phyloP scores from a whole-genome alignment of 2,329 filamentous ascomycete species.

The Pseudogymnoascus sp. region DNA sequence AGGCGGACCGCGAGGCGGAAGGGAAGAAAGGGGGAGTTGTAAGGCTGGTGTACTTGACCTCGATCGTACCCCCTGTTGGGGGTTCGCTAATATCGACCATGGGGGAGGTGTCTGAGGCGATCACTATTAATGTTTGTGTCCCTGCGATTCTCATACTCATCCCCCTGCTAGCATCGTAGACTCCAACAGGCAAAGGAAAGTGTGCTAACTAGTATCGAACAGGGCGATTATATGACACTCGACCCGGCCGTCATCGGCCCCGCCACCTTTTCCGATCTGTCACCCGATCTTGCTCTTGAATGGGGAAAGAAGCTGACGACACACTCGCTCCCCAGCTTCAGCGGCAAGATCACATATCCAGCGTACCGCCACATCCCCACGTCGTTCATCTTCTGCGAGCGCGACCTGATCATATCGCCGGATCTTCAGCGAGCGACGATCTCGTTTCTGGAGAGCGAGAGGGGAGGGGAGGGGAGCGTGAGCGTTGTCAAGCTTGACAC shows the following conservation, averaged over 20 bases:
- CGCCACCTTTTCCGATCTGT: background rate
- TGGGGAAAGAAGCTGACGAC: background rate
- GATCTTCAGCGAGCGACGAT: background rate
- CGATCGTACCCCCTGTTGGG: conserved; percentile 20
- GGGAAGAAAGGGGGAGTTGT: conserved; percentile 34
- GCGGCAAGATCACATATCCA: background rate
- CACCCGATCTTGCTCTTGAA: background rate
- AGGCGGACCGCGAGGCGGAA: conserved; percentile 29
- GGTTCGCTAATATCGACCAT: conserved; percentile 12
- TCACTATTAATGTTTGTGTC: background rate
- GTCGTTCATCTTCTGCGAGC: background rate
- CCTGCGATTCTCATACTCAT: background rate
- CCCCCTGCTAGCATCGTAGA: background rate
- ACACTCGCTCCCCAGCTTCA: background rate
- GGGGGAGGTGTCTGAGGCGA: background rate
- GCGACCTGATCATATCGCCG: background rate
- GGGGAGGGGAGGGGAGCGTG: background rate
- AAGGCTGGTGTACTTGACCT: conserved; percentile 20
- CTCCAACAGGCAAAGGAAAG: background rate
- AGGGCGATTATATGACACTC: background rate
- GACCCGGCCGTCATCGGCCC: background rate
- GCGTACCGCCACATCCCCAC: background rate
- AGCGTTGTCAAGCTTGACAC: background rate
- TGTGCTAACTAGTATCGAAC: background rate
- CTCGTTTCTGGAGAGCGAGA: background rate